A percentile compares a stretch with the other conserved stretches of the same genome.
phyloP scores from a whole-genome alignment of 306 rosid species.

The Elaeagnus macrophylla region DNA sequence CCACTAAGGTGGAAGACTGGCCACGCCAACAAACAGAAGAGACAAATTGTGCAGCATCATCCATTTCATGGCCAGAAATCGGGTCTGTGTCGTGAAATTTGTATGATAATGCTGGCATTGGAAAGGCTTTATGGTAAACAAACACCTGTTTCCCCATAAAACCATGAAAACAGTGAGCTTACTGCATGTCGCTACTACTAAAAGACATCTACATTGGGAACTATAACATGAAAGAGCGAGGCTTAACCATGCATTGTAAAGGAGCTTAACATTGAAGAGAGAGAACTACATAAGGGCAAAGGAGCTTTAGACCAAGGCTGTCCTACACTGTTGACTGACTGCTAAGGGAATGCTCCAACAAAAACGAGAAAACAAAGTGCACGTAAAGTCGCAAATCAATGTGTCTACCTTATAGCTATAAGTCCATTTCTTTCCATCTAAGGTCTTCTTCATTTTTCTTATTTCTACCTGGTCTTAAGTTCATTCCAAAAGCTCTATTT shows the following conservation, averaged over 20 bases:
- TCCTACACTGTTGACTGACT: no score
- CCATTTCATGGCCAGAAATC: slow-evolving; percentile 58
- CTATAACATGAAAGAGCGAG: not conserved
- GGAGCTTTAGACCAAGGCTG: no score
- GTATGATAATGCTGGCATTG: slow-evolving; percentile 88
- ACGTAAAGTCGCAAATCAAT: not conserved
- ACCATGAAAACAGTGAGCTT: slow-evolving; percentile 10
- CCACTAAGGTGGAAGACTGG: slow-evolving; percentile 69
- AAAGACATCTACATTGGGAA: not conserved
- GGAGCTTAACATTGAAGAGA: no score
- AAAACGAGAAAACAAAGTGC: not conserved
- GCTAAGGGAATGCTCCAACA: not conserved
- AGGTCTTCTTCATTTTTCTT: not conserved
- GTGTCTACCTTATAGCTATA: not conserved
- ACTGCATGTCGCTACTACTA: not conserved
- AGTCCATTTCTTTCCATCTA: not conserved
- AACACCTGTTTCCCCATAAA: slow-evolving; percentile 53
- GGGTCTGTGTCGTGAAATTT: slow-evolving; percentile 75
- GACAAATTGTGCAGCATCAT: slow-evolving; percentile 64
- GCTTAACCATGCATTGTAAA: no score
- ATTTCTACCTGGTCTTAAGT: not conserved
- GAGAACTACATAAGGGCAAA: no score
- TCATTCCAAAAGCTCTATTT: not conserved
- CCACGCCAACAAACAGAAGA: slow-evolving; percentile 95
- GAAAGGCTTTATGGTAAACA: slow-evolving; percentile 93